Conservation (phyloP, 129 eudicot genomes). For the Escallonia herrerae region DNA sequence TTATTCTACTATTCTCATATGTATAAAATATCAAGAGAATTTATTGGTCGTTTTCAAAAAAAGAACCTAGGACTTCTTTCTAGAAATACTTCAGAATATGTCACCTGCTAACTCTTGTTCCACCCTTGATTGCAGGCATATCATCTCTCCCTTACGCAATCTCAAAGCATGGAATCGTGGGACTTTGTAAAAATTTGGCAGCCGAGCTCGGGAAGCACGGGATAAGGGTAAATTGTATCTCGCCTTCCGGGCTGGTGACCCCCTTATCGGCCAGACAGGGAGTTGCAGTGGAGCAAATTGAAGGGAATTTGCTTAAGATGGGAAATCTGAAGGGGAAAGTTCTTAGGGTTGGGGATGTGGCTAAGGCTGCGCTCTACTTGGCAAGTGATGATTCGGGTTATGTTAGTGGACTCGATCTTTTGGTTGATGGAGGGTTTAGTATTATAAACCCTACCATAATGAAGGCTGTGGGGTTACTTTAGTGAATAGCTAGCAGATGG, state of each 20-base stretch:
- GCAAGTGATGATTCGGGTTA: conserved; percentile 29
- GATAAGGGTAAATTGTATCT: conserved; percentile 11
- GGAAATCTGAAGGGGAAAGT: conserved; percentile 16
- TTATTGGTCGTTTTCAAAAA: no score
- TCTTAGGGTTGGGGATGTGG: conserved; percentile 12
- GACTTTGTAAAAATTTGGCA: not conserved
- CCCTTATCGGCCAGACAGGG: not conserved
- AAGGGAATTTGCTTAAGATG: not conserved
- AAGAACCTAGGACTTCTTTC: no score
- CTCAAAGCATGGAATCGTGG: conserved; percentile 5
- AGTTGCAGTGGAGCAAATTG: not conserved
- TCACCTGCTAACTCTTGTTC: no score
- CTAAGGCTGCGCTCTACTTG: conserved; percentile 24
- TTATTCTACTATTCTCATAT: no score
- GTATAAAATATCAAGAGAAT: no score
- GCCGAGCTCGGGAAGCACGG: conserved; percentile 4
- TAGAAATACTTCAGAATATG: no score
- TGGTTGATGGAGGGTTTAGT: conserved; percentile 31
- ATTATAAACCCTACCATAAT: not conserved
- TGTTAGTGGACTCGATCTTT: conserved; percentile 28
- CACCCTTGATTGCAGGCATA: not conserved
- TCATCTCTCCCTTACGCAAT: not conserved
- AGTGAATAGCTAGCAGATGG: no score
- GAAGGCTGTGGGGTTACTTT: not conserved
- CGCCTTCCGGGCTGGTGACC: not conserved